These are phyloP conservation scores for Mortierella sp. DNA, from an alignment of 371 early-diverging fungal species.

Conservation along the genomic window DNA sequence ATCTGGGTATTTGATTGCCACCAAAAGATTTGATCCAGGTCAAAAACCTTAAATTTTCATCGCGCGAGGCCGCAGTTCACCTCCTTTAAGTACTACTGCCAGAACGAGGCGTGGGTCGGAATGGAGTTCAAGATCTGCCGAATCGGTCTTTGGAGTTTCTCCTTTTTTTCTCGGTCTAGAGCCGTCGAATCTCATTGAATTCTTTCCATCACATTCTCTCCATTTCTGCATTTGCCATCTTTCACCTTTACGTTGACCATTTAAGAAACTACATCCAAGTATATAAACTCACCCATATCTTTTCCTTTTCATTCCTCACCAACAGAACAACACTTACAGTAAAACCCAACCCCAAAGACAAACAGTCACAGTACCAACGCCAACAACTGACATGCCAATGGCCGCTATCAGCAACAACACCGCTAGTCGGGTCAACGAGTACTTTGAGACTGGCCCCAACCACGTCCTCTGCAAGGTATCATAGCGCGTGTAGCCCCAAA, in stretches of 20 bases:
- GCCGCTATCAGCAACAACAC: constrained; percentile 6
- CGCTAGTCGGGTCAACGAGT: constrained; percentile 13
- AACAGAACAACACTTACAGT: background rate
- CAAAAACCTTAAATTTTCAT: too few relatives aligned
- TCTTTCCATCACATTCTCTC: constrained; percentile 42
- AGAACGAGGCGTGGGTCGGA: too few relatives aligned
- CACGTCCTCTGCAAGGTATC: constrained; percentile 40
- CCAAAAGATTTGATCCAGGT: too few relatives aligned
- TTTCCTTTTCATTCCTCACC: background rate
- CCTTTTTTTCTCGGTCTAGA: too few relatives aligned
- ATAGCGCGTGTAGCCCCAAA: background rate
- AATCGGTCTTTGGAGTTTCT: too few relatives aligned
- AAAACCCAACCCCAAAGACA: background rate
- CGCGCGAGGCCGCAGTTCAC: too few relatives aligned
- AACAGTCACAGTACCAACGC: background rate
- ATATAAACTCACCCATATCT: background rate
- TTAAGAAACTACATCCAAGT: background rate
- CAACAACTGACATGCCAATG: too few relatives aligned
- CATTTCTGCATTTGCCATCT: constrained; percentile 18
- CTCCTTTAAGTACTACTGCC: too few relatives aligned
- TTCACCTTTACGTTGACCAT: background rate
- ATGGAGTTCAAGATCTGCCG: too few relatives aligned
- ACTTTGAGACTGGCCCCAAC: constrained; percentile 48
- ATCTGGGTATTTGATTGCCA: too few relatives aligned
- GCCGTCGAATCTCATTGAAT: too few relatives aligned